Conservation (phyloP, 2,329 filamentous ascomycete species). For the Fusarium coicis region DNA sequence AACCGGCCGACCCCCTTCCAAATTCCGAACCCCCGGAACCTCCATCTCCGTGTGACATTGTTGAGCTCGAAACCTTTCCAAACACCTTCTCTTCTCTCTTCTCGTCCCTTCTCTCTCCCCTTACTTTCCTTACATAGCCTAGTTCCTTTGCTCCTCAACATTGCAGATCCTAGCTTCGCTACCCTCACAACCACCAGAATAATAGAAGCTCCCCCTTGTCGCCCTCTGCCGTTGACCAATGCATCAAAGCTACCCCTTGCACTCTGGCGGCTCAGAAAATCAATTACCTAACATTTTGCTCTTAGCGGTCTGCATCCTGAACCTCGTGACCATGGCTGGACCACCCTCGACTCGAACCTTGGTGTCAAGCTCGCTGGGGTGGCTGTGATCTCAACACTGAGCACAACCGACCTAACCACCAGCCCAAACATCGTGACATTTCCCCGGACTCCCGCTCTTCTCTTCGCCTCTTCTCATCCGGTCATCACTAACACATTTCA, state of each 20-base stretch:
- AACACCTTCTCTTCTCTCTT: constrained; percentile 3
- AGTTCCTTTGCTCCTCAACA: constrained; percentile 26
- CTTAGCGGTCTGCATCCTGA: constrained; percentile 33
- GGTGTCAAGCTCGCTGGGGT: constrained; percentile 24
- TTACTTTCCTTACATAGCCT: constrained; percentile 35
- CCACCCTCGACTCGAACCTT: constrained; percentile 29
- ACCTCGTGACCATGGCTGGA: constrained; percentile 30
- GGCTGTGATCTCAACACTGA: constrained; percentile 20
- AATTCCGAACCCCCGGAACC: constrained; percentile 24
- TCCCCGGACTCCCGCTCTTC: constrained; percentile 2
- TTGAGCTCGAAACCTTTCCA: neutral
- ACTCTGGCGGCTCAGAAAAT: constrained; percentile 17
- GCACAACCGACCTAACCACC: constrained; percentile 6
- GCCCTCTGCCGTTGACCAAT: constrained; percentile 32
- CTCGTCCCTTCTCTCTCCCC: constrained; percentile 6
- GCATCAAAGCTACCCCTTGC: constrained; percentile 30
- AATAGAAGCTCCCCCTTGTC: constrained; percentile 1
- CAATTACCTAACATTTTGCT: constrained; percentile 43
- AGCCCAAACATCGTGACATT: constrained; percentile 41
- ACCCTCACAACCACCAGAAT: constrained; percentile 22
- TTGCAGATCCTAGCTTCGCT: constrained; percentile 26
- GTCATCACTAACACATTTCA: constrained; percentile 19
- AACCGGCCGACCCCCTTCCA: neutral
- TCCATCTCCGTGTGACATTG: constrained; percentile 18
- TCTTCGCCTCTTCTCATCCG: constrained; percentile 16